Evolutionary conservation across 805 yeast genomes (phyloP).

Genomic region (Ogataea siamensis): DNA sequence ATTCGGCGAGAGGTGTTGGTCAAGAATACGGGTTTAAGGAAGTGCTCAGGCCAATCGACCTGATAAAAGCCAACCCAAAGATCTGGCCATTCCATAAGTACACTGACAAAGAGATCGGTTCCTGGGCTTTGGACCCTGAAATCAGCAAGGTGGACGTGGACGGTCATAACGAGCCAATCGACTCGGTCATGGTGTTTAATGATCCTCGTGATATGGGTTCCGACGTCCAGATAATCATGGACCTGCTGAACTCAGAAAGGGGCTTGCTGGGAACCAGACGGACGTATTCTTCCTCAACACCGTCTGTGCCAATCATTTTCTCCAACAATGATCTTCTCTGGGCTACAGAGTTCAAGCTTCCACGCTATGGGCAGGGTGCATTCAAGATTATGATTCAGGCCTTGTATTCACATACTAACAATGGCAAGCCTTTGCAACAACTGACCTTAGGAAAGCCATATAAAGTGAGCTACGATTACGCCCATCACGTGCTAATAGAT

Average conservation of each 20-base stretch:
- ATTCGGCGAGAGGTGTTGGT: slow-evolving; percentile 75
- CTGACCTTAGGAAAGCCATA: slow-evolving; percentile 81
- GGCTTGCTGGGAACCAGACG: slow-evolving; percentile 68
- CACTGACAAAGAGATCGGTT: slow-evolving; percentile 42
- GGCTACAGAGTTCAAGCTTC: slow-evolving; percentile 77
- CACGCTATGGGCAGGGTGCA: slow-evolving; percentile 92
- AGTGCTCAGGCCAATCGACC: slow-evolving; percentile 72
- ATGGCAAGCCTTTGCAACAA: slow-evolving; percentile 47
- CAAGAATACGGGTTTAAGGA: slow-evolving; percentile 71
- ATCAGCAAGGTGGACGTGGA: slow-evolving; percentile 28
- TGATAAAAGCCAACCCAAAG: slow-evolving; percentile 53
- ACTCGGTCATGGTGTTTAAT: slow-evolving; percentile 78
- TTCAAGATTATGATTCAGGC: slow-evolving; percentile 62
- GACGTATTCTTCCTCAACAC: slow-evolving; percentile 34
- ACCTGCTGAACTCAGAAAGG: slow-evolving; percentile 58
- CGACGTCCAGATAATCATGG: slow-evolving; percentile 76
- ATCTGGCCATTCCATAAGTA: slow-evolving; percentile 70
- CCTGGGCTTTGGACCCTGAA: slow-evolving; percentile 39
- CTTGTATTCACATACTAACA: slow-evolving; percentile 43
- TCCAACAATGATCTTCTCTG: slow-evolving; percentile 83
- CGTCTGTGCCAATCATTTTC: slow-evolving; percentile 70
- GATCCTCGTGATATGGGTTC: slow-evolving; percentile 89
- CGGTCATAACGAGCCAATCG: slow-evolving; percentile 46
- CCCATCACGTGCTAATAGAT: slow-evolving; percentile 64
- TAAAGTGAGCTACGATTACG: slow-evolving; percentile 75